Conservation (phyloP, 257 asterid species). For the Knoxia roxburghii region DNA sequence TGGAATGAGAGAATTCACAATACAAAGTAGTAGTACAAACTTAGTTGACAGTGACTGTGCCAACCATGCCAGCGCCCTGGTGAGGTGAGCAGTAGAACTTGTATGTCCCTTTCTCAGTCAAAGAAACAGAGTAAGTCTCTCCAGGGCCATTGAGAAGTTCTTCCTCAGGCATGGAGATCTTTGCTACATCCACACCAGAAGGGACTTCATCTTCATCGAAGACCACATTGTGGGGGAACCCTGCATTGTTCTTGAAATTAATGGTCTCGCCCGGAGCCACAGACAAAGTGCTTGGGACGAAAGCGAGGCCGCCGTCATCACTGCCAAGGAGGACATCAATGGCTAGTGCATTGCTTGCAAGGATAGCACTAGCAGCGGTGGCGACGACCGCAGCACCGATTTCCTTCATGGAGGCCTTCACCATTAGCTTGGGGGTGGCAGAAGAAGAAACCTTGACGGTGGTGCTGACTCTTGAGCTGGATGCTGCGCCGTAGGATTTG, state of each 20-base stretch:
- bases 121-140: conserved; percentile 53
- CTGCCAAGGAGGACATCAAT: conserved; percentile 53
- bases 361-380: conserved; percentile 57
- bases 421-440: conserved; percentile 29
- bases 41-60: conserved; percentile 69
- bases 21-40: not conserved
- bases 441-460: conserved; percentile 25
- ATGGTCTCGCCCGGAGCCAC: conserved; percentile 74
- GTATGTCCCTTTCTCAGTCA: conserved; percentile 83
- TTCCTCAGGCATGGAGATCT: conserved; percentile 70
- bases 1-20: conserved; percentile 8
- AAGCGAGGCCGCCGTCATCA: conserved; percentile 49
- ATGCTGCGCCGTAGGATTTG: conserved; percentile 25
- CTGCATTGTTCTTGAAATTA: conserved; percentile 71
- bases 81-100: conserved; percentile 82
- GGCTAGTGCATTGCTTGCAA: conserved; percentile 72
- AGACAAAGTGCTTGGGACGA: conserved; percentile 45
- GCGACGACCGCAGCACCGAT: conserved; percentile 58
- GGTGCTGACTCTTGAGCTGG: conserved; percentile 30
- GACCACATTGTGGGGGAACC: conserved; percentile 86
- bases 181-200: conserved; percentile 61
- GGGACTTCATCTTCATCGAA: conserved; percentile 82
- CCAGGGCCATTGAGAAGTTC: conserved; percentile 58
- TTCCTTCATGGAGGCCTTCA: conserved; percentile 64
- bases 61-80: conserved; percentile 78